Conservation (phyloP, 306 rosid species). For the Sechiopsis laciniata region DNA sequence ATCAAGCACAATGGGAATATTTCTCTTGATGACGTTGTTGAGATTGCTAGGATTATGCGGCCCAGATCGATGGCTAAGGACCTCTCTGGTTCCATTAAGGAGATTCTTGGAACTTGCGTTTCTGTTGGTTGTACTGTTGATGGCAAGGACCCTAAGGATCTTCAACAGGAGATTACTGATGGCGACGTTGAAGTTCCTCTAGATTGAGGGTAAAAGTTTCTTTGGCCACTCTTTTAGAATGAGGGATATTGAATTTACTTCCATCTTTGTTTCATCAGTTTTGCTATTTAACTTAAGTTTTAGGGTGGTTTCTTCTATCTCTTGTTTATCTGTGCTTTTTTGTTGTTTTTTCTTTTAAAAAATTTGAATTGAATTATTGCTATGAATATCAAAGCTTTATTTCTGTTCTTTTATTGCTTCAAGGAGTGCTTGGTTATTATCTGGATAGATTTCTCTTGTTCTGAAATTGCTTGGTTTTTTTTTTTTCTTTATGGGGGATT, state of each 20-base stretch:
- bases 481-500: not conserved
- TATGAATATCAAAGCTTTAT: constrained; percentile 1
- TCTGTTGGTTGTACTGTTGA: constrained; percentile 61
- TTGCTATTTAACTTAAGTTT: constrained; percentile 23
- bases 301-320: not conserved
- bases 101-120: constrained; percentile 79
- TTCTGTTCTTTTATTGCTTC: not conserved
- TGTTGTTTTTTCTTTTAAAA: not conserved
- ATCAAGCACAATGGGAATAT: constrained; percentile 78
- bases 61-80: constrained; percentile 82
- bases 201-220: constrained; percentile 34
- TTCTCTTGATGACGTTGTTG: constrained; percentile 68
- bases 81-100: constrained; percentile 56
- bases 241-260: constrained; percentile 7
- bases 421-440: not conserved
- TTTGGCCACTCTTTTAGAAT: not conserved
- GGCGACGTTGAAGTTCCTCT: constrained; percentile 66
- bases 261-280: constrained; percentile 25
- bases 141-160: constrained; percentile 37
- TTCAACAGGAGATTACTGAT: constrained; percentile 63
- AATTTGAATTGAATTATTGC: constrained; percentile 2
- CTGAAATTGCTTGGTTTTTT: not conserved
- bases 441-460: not conserved
- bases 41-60: constrained; percentile 63
- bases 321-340: constrained; percentile 6